A percentile compares a stretch with the other conserved stretches of the same genome.
Evolutionary conservation across 164 flowering plant genomes (phyloP).

Genomic region (Aristolochia contorta): DNA sequence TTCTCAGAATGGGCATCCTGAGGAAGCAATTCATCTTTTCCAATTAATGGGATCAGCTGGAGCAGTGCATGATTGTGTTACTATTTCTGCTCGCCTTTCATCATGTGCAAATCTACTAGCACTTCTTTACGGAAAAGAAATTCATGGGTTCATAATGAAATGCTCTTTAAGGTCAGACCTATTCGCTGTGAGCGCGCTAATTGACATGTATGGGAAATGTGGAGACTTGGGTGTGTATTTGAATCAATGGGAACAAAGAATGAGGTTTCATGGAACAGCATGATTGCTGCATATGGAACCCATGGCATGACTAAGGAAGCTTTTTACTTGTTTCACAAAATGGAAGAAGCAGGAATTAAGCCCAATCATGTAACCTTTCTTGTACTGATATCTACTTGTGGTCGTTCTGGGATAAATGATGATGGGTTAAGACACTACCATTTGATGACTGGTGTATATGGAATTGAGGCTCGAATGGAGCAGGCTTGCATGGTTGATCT

Average conservation of each 20-base stretch:
- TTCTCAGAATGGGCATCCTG: constrained; percentile 64
- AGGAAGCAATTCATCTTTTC: constrained; percentile 57
- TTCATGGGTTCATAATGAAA: constrained; percentile 57
- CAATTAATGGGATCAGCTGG: constrained; percentile 49
- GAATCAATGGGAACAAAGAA: constrained; percentile 46
- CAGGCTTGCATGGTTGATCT: constrained; percentile 88
- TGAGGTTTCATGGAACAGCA: constrained; percentile 83
- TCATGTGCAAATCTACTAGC: constrained; percentile 65
- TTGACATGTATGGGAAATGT: constrained; percentile 80
- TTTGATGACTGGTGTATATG: constrained; percentile 41
- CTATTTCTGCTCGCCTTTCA: constrained; percentile 69
- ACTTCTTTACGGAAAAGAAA: constrained; percentile 56
- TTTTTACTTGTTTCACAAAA: constrained; percentile 36
- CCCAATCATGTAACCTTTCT: constrained; percentile 87
- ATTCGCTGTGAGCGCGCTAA: constrained; percentile 49
- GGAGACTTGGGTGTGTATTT: constrained; percentile 54
- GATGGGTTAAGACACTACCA: constrained; percentile 45
- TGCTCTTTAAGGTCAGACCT: constrained; percentile 32
- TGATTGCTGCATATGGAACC: constrained; percentile 75
- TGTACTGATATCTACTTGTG: constrained; percentile 67
- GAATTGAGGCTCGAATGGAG: constrained; percentile 56
- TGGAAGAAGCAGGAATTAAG: constrained; percentile 40
- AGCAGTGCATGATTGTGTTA: constrained; percentile 41
- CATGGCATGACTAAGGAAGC: constrained; percentile 55
- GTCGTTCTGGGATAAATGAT: constrained; percentile 66